Percentiles rank a stretch among this genome's conserved stretches.
Conservation (phyloP, 208 protist genomes). For the Herpetomonas tarakana region DNA sequence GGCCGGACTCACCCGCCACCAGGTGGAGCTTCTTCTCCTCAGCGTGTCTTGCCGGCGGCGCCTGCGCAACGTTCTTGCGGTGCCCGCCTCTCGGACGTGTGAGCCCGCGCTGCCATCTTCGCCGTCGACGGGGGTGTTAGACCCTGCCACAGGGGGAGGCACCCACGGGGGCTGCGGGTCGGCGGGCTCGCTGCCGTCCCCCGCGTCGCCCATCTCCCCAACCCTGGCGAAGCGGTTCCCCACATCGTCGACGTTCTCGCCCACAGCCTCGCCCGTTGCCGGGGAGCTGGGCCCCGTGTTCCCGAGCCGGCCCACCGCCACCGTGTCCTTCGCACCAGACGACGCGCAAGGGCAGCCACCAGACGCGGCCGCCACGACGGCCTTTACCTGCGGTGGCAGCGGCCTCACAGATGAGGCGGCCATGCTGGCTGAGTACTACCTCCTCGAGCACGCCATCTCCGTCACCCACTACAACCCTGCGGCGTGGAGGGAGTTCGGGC, state of each 20-base stretch:
- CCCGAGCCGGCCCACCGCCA: too few species aligned
- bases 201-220: conserved; percentile 1
- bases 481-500: conserved; percentile 84
- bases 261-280: too few species aligned
- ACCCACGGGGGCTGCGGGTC: too few species aligned
- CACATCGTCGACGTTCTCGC: too few species aligned
- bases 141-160: too few species aligned
- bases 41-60: conserved; percentile 60
- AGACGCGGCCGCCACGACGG: too few species aligned
- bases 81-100: neutral
- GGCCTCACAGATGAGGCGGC: conserved; percentile 38
- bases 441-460: conserved; percentile 73
- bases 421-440: conserved; percentile 77
- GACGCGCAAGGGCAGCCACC: too few species aligned
- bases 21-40: conserved; percentile 70
- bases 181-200: neutral
- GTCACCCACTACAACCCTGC: conserved; percentile 45
- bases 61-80: conserved; percentile 19
- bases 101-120: too few species aligned
- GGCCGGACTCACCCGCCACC: conserved; percentile 25
- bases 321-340: too few species aligned
- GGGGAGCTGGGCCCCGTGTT: too few species aligned
- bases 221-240: conserved; percentile 1
- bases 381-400: conserved; percentile 7
- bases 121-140: too few species aligned